A percentile compares a stretch with the other conserved stretches of the same genome.
These are phyloP conservation scores for Monosporascus sp. DNA, from an alignment of 2,329 filamentous ascomycete species.

Conservation along the genomic window DNA sequence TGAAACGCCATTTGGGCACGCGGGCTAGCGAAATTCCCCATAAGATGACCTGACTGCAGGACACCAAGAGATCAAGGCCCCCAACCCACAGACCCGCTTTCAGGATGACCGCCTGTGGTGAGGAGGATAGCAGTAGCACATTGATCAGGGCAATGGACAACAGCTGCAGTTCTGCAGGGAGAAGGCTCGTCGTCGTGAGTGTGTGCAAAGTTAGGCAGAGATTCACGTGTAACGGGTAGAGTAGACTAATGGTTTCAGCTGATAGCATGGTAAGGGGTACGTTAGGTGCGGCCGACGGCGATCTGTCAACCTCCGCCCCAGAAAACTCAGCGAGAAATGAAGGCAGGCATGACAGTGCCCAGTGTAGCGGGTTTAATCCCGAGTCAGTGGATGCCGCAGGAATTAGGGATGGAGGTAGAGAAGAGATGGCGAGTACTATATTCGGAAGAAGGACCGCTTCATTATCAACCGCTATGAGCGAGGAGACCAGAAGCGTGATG, in stretches of 20 bases:
- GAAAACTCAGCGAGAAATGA: constrained; percentile 44
- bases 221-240: constrained; percentile 81
- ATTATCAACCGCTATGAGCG: constrained; percentile 63
- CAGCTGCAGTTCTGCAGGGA: constrained; percentile 82
- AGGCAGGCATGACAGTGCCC: constrained; percentile 70
- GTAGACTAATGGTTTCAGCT: constrained; percentile 54
- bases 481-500: constrained; percentile 69
- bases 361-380: constrained; percentile 66
- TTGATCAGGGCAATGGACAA: constrained; percentile 80
- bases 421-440: constrained; percentile 72
- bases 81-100: constrained; percentile 82
- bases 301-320: constrained; percentile 26
- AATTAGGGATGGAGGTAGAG: constrained; percentile 68
- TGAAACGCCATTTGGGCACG: constrained; percentile 87
- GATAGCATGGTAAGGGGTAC: constrained; percentile 29
- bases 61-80: constrained; percentile 69
- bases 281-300: background rate
- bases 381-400: constrained; percentile 55
- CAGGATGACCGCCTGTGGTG: constrained; percentile 78
- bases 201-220: constrained; percentile 69
- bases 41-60: constrained; percentile 67
- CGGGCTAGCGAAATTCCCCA: constrained; percentile 84
- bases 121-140: constrained; percentile 68
- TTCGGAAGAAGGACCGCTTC: constrained; percentile 66
- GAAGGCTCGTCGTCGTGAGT: constrained; percentile 81